Conservation (phyloP, 2,329 filamentous ascomycete species). For the Fusarium pseudonygamai region DNA sequence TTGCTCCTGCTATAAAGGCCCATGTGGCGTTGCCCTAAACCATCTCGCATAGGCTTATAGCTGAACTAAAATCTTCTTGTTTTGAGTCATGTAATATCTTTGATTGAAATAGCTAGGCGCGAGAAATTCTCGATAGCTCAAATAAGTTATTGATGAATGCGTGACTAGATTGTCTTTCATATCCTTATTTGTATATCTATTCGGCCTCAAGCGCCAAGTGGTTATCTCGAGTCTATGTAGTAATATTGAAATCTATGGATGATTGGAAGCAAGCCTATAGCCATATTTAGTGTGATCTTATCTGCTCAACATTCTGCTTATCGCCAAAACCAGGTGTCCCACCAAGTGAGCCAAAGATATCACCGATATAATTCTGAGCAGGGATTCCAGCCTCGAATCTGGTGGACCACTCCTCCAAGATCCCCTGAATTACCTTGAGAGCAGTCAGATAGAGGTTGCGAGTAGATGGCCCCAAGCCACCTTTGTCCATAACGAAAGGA, state of each 20-base stretch:
- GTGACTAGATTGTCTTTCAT: too few species aligned
- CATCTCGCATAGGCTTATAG: slow-evolving; percentile 53
- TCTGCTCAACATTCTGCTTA: neutral
- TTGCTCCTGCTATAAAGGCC: slow-evolving; percentile 91
- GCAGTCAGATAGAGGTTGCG: slow-evolving; percentile 27
- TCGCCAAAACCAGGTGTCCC: slow-evolving; percentile 27
- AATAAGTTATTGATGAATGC: accelerated
- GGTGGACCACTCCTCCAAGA: slow-evolving; percentile 11
- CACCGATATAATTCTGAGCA: slow-evolving; percentile 26
- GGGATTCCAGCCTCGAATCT: slow-evolving; percentile 19
- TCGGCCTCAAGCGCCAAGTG: neutral
- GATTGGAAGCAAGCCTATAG: too few species aligned
- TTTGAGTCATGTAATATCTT: too few species aligned
- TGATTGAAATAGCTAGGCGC: too few species aligned
- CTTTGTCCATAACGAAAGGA: slow-evolving; percentile 35
- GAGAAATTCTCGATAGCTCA: too few species aligned
- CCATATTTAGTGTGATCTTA: neutral
- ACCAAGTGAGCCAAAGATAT: slow-evolving; percentile 35
- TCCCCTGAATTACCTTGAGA: slow-evolving; percentile 21
- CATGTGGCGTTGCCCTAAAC: slow-evolving; percentile 84
- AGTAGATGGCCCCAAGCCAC: slow-evolving; percentile 29
- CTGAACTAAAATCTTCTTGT: neutral
- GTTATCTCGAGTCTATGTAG: neutral
- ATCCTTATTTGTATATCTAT: neutral
- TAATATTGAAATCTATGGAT: neutral